Evolutionary conservation across 2,329 filamentous ascomycete genomes (phyloP), one percentile per base, ranked within the genome.

Genomic region (Trichoderma pleuroti): DNA sequence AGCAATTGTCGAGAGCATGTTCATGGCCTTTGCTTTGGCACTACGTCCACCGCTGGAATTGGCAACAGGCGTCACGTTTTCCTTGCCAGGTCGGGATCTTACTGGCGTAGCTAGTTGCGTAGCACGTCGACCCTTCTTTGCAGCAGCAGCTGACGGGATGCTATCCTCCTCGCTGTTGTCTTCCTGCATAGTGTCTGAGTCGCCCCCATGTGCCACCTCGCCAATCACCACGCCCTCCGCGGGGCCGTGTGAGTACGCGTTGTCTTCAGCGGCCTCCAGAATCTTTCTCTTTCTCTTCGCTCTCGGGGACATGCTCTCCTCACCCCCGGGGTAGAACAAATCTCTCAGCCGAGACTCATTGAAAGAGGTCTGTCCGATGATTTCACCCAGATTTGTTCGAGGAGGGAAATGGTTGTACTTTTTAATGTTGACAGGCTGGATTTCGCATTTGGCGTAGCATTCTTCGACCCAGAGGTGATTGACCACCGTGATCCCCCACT

Each of bases 391-490:
- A 78, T 99, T 98, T 2, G 95, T 98, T 70, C 94, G 88, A 12
- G 87, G 86, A 18, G 96, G 96, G 74, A 98, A 99, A 77, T 94
- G 91, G 1, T 88, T 93, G 78, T 97, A 99, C 73, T 91, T 91
- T 10, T 87, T 84, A 65, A 92, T 88, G 5, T 92, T 91, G 26
- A 94, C 82, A 0, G 88, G 88, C 78, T 93, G 91, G 71, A 91
- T 84, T 77, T 92, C 87, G 83, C 94, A 97, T 78, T 92, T 93
- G 2, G 95, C 93, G 78, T 98, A 99, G 80, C 94, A 97, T 78
- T 99, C 96, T 80, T 99, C 96, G 59, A 99, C 87, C 96, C 96
- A 99, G 1, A 99, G 86, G 78, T 99, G 96, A 79, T 98, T 99
- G 76, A 97, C 85, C 76, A 97, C 91, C 70, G 93, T 84, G 68